These are phyloP conservation scores for Glycine tomentella DNA, from an alignment of 306 rosid species.

Conservation along the genomic window DNA sequence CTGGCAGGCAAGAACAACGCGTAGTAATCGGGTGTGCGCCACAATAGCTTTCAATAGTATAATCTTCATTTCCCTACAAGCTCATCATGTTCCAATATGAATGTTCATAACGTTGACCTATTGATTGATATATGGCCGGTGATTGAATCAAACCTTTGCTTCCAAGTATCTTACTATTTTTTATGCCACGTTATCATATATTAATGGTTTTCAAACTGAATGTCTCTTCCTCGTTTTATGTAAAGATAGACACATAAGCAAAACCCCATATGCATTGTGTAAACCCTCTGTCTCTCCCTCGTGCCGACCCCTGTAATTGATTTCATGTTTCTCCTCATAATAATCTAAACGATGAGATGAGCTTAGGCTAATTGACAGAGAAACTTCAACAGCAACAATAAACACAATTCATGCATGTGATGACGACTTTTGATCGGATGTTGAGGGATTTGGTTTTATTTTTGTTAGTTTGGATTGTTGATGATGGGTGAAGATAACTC, in stretches of 20 bases:
- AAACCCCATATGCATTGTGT: slow-evolving; percentile 29
- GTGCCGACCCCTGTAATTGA: neutral
- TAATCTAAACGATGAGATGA: neutral
- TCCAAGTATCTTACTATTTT: neutral
- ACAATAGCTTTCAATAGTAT: neutral
- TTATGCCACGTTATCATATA: neutral
- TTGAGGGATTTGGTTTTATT: neutral
- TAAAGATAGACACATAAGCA: neutral
- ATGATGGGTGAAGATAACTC: neutral
- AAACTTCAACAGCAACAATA: slow-evolving; percentile 4
- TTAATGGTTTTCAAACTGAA: neutral
- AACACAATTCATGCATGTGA: slow-evolving; percentile 9
- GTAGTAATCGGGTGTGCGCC: too few species aligned
- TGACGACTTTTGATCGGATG: slow-evolving; percentile 1
- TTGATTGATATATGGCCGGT: neutral
- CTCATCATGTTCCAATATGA: neutral
- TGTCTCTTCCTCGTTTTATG: too few species aligned
- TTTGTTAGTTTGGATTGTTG: neutral
- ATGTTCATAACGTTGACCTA: neutral
- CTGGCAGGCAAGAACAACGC: neutral
- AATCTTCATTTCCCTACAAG: neutral
- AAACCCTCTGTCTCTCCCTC: neutral
- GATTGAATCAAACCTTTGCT: neutral
- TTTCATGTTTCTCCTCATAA: neutral
- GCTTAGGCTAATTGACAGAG: neutral